Conservation (phyloP, 176 grass and related monocot genomes). For the Eleusine coracana region DNA sequence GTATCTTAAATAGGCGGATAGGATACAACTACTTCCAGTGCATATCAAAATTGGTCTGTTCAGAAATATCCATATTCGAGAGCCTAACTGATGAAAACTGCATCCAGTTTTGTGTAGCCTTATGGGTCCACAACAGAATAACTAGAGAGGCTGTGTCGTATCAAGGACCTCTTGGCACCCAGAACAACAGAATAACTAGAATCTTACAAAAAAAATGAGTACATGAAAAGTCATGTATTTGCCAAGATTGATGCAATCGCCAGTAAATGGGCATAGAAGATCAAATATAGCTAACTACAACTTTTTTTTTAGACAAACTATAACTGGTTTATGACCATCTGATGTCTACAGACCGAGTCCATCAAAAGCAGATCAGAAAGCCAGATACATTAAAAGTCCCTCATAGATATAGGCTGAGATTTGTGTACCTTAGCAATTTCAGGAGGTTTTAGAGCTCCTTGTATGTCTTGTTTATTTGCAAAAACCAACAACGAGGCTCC, state of each 20-base stretch:
- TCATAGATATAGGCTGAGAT: slow-evolving; percentile 21
- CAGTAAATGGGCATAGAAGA: background rate
- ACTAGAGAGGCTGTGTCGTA: background rate
- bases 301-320: no score
- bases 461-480: slow-evolving; percentile 99
- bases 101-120: background rate
- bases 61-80: background rate
- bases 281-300: background rate
- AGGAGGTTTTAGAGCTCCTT: slow-evolving; percentile 78
- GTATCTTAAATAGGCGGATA: background rate
- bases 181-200: no score
- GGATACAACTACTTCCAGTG: background rate
- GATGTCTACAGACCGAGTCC: background rate
- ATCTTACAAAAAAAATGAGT: background rate
- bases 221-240: background rate
- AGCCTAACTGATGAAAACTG: slow-evolving; percentile 4
- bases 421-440: slow-evolving; percentile 88
- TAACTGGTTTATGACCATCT: background rate
- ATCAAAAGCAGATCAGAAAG: slow-evolving; percentile 9
- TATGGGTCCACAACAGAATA: background rate
- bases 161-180: no score
- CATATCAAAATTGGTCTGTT: background rate
- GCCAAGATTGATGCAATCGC: background rate
- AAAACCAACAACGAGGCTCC: slow-evolving; percentile 91
- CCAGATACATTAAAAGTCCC: background rate